Conservation (phyloP, 1,284 basidiomycete species). For the Gymnopus androsaceus region DNA sequence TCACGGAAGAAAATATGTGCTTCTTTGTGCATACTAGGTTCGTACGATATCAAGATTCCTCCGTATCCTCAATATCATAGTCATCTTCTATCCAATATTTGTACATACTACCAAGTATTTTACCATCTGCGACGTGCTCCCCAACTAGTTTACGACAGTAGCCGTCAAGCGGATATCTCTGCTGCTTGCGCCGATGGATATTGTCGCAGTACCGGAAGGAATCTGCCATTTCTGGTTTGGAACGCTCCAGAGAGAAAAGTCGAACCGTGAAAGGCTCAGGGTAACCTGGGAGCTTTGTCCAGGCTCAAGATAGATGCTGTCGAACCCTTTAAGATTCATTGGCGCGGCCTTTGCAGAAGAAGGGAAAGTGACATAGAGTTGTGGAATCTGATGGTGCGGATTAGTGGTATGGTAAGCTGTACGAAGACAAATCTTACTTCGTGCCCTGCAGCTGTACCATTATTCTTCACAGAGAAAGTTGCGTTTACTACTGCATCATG, state of each 20-base stretch:
- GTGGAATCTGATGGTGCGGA: slow-evolving; percentile 40
- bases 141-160: not conserved
- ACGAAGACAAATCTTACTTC: slow-evolving; percentile 37
- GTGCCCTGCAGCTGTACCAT: slow-evolving; percentile 45
- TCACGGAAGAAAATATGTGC: too few species aligned
- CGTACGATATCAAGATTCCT: too few species aligned
- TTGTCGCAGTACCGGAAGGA: slow-evolving; percentile 43
- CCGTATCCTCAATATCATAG: too few species aligned
- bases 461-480: slow-evolving; percentile 48
- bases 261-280: slow-evolving; percentile 33
- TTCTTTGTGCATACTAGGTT: too few species aligned
- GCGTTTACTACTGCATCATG: slow-evolving; percentile 48
- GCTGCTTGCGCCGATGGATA: slow-evolving; percentile 50
- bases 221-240: slow-evolving; percentile 46
- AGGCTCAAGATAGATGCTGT: slow-evolving; percentile 43
- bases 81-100: too few species aligned
- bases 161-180: slow-evolving; percentile 47
- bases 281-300: slow-evolving; percentile 43
- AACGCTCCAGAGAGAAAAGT: slow-evolving; percentile 43
- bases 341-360: slow-evolving; percentile 45
- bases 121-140: not conserved
- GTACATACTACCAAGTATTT: not conserved
- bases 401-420: not conserved
- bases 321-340: slow-evolving; percentile 51
- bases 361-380: slow-evolving; percentile 51